Base-by-base conservation (phyloP, 2,329 filamentous ascomycete genomes). In the Cadophora luteo-olivacea region DNA sequence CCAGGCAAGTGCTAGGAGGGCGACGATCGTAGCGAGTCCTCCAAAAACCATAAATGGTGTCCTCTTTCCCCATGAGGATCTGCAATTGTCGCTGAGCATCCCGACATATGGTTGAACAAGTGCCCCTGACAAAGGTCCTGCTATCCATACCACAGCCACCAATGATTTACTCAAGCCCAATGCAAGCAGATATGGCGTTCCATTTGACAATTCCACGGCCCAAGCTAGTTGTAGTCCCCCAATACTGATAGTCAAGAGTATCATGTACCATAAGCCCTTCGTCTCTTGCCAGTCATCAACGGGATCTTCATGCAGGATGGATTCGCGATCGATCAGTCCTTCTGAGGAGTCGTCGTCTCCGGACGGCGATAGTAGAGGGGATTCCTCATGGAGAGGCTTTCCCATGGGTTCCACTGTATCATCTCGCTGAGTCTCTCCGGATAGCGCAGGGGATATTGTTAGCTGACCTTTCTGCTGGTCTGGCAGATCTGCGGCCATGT, bases 191-290 rank as follows among this genome's bases (percentile, higher is more conserved):
- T 92, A 96, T 6, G 92, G 92, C 64, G 95, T 97, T 74, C 94
- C 94, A 82, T 97, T 95, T 65, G 94, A 97, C 52, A 97, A 85
- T 80, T 98, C 95, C 52, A 97, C 94, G 1, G 94, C 94, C 95
- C 95, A 98, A 33, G 95, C 94, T 74, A 98, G 92, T 81, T 98
- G 95, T 70, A 98, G 83, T 29, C 93, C 95, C 69, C 93, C 93
- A 73, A 97, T 92, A 77, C 92, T 90, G 70, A 97, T 84, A 7
- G 95, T 97, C 79, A 98, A 82, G 70, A 97, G 83, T 73, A 97
- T 87, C 75, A 98, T 84, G 80, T 97, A 97, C 89, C 91, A 93
- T 57, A 90, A 83, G 79, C 92, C 94, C 84, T 94, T 97, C 29
- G 91, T 91, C 69, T 87, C 84, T 75, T 93, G 86, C 65, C 80